Conservation (phyloP, 495 filamentous ascomycete species). For the Trichoderma parareesei region DNA sequence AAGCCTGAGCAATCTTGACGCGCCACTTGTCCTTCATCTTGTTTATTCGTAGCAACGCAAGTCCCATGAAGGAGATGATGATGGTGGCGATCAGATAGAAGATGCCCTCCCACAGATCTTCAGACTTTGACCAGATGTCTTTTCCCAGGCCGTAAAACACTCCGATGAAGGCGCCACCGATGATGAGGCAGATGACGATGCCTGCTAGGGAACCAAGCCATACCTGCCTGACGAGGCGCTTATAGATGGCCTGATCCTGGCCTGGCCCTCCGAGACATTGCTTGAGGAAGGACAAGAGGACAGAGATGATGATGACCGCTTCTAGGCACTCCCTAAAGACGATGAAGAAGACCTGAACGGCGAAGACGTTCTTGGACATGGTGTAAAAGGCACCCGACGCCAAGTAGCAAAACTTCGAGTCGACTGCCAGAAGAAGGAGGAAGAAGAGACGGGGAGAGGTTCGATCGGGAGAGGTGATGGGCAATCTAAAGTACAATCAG, state of each 20-base stretch:
- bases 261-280: constrained; percentile 21
- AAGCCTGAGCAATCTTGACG: constrained; percentile 50
- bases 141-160: constrained; percentile 56
- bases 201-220: constrained; percentile 53
- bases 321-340: constrained; percentile 65
- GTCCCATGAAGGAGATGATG: constrained; percentile 64
- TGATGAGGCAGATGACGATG: constrained; percentile 46
- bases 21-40: constrained; percentile 69
- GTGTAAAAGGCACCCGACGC: background rate
- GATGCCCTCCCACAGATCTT: constrained; percentile 62
- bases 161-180: constrained; percentile 58
- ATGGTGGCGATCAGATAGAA: constrained; percentile 53
- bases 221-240: constrained; percentile 47
- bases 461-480: background rate
- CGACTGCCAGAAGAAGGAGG: constrained; percentile 12
- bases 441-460: background rate
- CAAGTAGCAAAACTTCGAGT: background rate
- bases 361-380: constrained; percentile 15
- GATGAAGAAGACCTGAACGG: constrained; percentile 55
- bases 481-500: background rate
- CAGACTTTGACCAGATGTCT: constrained; percentile 47
- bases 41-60: constrained; percentile 59
- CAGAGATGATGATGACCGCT: constrained; percentile 59
- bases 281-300: constrained; percentile 56
- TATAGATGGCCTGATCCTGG: constrained; percentile 33